A percentile compares a stretch with the other conserved stretches of the same genome.
Conservation (phyloP, 345 rosid genomes). For the Nephelium lappaceum region DNA sequence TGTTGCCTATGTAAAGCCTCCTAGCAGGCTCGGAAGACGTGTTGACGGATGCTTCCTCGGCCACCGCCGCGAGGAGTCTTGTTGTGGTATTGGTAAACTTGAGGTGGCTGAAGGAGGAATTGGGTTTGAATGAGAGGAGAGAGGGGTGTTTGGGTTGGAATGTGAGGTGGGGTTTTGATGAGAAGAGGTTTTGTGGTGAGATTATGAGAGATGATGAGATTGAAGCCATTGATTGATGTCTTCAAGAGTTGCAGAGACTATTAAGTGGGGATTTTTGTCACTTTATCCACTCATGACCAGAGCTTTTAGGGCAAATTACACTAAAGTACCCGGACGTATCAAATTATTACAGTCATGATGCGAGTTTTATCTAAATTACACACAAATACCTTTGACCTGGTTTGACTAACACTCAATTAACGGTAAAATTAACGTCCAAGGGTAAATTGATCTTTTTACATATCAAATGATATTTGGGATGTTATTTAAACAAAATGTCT, state of each 20-base stretch:
- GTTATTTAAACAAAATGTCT: no score
- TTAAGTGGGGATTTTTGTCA: background rate
- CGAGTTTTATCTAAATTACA: no score
- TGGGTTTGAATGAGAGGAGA: slow-evolving; percentile 18
- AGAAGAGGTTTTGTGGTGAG: slow-evolving; percentile 21
- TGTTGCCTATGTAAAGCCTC: slow-evolving; percentile 75
- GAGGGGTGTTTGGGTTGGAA: slow-evolving; percentile 27
- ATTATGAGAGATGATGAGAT: slow-evolving; percentile 26
- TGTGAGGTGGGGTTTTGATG: slow-evolving; percentile 21
- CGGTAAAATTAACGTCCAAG: no score
- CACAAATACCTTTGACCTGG: no score
- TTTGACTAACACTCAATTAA: no score
- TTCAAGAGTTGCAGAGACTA: background rate
- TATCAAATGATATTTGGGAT: no score
- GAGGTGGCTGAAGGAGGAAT: background rate
- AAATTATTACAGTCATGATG: no score
- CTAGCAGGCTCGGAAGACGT: slow-evolving; percentile 55
- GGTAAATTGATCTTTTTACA: no score
- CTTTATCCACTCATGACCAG: slow-evolving; percentile 16
- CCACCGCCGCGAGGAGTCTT: slow-evolving; percentile 46
- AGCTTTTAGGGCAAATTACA: no score
- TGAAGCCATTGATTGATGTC: slow-evolving; percentile 35
- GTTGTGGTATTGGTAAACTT: slow-evolving; percentile 20
- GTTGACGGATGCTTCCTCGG: slow-evolving; percentile 47
- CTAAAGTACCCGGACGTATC: no score